Evolutionary conservation across 495 filamentous ascomycete species (phyloP), one percentile per base, ranked within the genome.

Genomic region (Neurospora sp.): DNA sequence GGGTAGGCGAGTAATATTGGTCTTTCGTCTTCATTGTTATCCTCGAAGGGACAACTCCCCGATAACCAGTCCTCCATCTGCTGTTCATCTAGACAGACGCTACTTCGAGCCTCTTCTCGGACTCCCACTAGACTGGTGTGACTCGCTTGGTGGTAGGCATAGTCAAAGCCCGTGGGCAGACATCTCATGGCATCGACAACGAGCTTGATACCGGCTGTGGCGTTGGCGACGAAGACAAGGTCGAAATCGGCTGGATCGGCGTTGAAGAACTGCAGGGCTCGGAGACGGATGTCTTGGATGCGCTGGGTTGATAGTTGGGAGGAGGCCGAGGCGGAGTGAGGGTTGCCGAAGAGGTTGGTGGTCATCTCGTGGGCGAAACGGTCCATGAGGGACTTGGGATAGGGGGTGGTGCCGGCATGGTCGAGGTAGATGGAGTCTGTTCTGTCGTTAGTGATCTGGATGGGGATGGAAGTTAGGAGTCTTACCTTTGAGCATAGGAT

Each of bases 121-220:
- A 92, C 88, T 0, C 95, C 95, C 18, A 98, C 88, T 2, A 97
- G 75, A 78, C 94, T 97, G 41, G 94, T 98, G 81, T 98, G 95
- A 18, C 92, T 86, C 72, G 94, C 93, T 69, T 88, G 83, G 81
- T 97, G 94, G 78, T 97, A 97, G 8, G 86, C 89, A 82, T 93
- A 98, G 82, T 89, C 88, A 78, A 95, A 97, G 0, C 92, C 92
- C 16, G 81, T 83, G 39, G 88, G 83, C 16, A 84, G 82, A 35
- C 90, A 89, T 69, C 90, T 83, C 69, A 97, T 86, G 6, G 88
- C 89, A 70, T 98, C 95, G 27, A 86, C 84, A 1, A 98, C 91
- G 5, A 97, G 81, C 81, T 97, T 98, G 72, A 97, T 92, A 2
- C 89, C 95, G 3, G 94, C 94, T 0, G 95, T 97, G 66, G 95